Conservation (phyloP, 2,329 filamentous ascomycete genomes). For the Waltergamsia citrina region DNA sequence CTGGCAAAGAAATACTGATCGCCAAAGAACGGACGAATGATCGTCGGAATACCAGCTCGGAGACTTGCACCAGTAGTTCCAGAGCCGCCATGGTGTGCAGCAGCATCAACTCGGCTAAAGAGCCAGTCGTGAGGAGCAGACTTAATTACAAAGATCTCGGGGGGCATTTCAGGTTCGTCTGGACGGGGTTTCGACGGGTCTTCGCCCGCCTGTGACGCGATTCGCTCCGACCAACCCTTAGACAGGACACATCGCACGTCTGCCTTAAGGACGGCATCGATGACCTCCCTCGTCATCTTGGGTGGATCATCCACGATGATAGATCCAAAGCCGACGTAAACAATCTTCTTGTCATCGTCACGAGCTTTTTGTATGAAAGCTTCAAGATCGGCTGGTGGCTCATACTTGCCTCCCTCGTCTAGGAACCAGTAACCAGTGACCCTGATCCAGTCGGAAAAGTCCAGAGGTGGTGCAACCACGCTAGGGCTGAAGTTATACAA, state of each 20-base stretch:
- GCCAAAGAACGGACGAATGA: constrained; percentile 94
- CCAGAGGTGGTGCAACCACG: constrained; percentile 87
- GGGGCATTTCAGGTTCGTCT: constrained; percentile 57
- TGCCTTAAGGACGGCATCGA: constrained; percentile 82
- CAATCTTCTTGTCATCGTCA: constrained; percentile 76
- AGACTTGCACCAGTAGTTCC: constrained; percentile 92
- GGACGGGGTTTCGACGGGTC: constrained; percentile 36
- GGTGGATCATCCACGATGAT: constrained; percentile 87
- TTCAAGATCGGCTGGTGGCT: constrained; percentile 64
- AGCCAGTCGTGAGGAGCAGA: constrained; percentile 95
- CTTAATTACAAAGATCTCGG: constrained; percentile 80
- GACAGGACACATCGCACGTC: constrained; percentile 92
- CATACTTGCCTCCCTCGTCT: constrained; percentile 61
- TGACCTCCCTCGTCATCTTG: constrained; percentile 84
- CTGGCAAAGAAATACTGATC: constrained; percentile 95
- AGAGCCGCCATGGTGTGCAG: constrained; percentile 87
- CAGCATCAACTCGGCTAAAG: constrained; percentile 87
- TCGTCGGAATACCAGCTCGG: constrained; percentile 82
- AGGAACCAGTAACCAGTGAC: constrained; percentile 98
- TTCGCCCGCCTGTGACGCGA: constrained; percentile 33
- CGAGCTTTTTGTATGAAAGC: constrained; percentile 80
- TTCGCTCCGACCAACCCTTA: constrained; percentile 92
- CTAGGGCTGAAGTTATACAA: constrained; percentile 93
- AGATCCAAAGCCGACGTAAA: constrained; percentile 95
- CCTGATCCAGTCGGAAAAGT: constrained; percentile 96